Evolutionary conservation across 495 filamentous ascomycete genomes (phyloP), one percentile per base, ranked within the genome.

Genomic region (Tetracladium marchalianum): DNA sequence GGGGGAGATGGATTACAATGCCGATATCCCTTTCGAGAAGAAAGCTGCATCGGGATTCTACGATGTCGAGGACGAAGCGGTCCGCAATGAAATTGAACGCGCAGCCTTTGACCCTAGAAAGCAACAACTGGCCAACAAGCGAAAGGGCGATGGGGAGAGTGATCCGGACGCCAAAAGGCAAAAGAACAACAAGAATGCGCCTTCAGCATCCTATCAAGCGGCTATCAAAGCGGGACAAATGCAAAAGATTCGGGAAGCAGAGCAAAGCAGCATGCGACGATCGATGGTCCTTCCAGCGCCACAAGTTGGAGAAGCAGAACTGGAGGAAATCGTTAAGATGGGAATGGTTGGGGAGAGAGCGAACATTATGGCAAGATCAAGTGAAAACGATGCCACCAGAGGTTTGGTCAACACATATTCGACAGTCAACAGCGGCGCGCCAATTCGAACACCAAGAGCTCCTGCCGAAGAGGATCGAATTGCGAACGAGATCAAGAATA

Each of bases 1-100:
- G 66, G 90, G 90, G 1, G 81, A 96, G 69, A 98, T 98, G 90
- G 93, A 98, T 62, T 98, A 98, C 70, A 97, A 97, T 60, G 93
- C 92, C 46, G 92, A 98, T 56, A 92, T 98, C 46, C 92, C 92
- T 2, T 96, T 98, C 54, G 92, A 98, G 65, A 95, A 94, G 65
- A 82, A 81, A 34, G 78, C 90, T 0, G 84, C 85, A 5, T 76
- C 85, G 43, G 92, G 92, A 31, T 98, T 98, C 58, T 95, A 88
- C 64, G 92, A 98, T 54, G 97, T 92, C 2, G 69, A 64, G 6
- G 88, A 95, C 11, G 92, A 98, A 55, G 70, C 81, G 40, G 58
- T 62, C 13, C 72, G 73, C 49, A 98, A 98, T 62, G 93, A 98
- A 66, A 81, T 76, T 43, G 82, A 95, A 62, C 77, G 88, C 32